Evolutionary conservation across 192 early-diverging fungal species (phyloP), one percentile per base, ranked within the genome.

Genomic region (Entomortierella lignicola): DNA sequence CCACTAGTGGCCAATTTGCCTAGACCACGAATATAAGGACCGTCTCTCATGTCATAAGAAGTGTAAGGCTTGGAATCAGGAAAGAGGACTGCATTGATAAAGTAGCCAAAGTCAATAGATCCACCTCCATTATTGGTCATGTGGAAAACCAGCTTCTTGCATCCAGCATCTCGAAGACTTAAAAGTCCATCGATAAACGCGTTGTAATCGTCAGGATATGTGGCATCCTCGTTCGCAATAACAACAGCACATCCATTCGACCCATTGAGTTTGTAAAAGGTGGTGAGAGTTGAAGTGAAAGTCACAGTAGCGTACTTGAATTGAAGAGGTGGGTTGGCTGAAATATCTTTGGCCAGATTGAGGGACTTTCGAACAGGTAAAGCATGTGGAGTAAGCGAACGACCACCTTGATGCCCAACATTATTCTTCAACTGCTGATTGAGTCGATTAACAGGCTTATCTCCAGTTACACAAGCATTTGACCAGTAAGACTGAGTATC

Each of bases 41-140:
- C 63, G 34, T 63, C 37, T 30, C 72, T 55, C 27, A 71, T 21
- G 37, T 82, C 72, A 26, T 74, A 31, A 20, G 57, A 63, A 17
- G 71, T 63, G 20, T 70, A 75, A 7, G 81, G 72, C 47, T 67
- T 60, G 13, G 61, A 30, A 34, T 61, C 42, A 29, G 81, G 81
- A 50, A 82, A 82, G 64, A 82, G 62, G 11, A 77, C 25, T 8
- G 39, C 15, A 42, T 82, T 82, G 61, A 82, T 44, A 61, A 82
- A 82, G 60, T 82, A 77, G 56, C 69, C 60, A 23, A 82, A 55
- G 31, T 71, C 56, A 10, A 65, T 69, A 13, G 55, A 61, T 34
- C 81, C 81, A 55, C 81, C 72, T 52, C 69, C 69, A 20, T 82
- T 82, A 62, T 75, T 82, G 59, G 81, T 67, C 81, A 82, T 59